phyloP scores from a whole-genome alignment of 1,139 yeast genomes.

The Yamadazyma trypodendri region DNA sequence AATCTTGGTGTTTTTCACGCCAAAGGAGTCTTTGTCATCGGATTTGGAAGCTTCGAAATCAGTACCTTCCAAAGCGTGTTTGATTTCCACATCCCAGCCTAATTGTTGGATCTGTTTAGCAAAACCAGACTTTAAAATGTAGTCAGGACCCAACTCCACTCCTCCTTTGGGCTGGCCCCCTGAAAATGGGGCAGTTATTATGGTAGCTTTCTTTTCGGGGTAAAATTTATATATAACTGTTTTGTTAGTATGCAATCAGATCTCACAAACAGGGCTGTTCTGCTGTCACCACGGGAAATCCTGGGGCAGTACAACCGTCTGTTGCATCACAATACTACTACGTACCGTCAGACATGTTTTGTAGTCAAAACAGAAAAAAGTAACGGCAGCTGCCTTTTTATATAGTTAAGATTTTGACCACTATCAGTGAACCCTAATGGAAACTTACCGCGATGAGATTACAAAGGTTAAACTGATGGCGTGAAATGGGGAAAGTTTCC shows the following conservation, averaged over 20 bases:
- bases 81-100: constrained; percentile 68
- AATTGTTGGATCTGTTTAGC: constrained; percentile 57
- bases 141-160: constrained; percentile 91
- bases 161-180: constrained; percentile 98
- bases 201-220: constrained; percentile 53
- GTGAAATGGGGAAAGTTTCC: constrained; percentile 2
- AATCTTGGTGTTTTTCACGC: constrained; percentile 71
- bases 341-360: constrained; percentile 15
- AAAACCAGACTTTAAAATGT: constrained; percentile 71
- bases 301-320: neutral
- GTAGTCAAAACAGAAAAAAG: neutral
- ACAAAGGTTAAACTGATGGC: neutral
- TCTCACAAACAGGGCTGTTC: neutral
- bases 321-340: neutral
- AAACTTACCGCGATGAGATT: constrained; percentile 8
- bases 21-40: constrained; percentile 47
- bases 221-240: constrained; percentile 48
- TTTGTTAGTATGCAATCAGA: constrained; percentile 2
- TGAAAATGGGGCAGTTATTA: constrained; percentile 84
- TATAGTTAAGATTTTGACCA: neutral
- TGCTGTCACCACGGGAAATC: too few species aligned
- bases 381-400: neutral
- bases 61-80: constrained; percentile 55
- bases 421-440: constrained; percentile 4
- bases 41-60: constrained; percentile 42